Base-by-base conservation (phyloP, 768 basidiomycete species). In the Suillus luteus region DNA sequence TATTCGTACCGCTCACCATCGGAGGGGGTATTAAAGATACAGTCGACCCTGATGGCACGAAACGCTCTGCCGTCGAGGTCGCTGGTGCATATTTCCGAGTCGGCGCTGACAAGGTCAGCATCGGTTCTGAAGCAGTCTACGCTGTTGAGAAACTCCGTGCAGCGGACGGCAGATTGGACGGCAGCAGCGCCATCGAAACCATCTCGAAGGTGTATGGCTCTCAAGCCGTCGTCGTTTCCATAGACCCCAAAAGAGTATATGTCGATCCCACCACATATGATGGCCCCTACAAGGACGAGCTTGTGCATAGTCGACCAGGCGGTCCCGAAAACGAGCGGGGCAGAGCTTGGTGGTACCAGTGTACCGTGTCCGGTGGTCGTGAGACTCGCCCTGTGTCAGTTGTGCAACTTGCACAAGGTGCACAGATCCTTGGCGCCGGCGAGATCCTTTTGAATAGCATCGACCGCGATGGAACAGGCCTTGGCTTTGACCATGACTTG, bases 21-120 rank as follows among this genome's bases (percentile, higher is more conserved):
- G 97, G 97, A 31, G 97, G 97, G 24, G 97, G 97, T 2, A 99
- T 99, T 81, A 96, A 96, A 76, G 95, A 97, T 76, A 90, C 90
- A 22, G 80, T 92, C 70, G 97, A 99, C 73, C 97, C 97, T 0
- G 97, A 99, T 75, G 96, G 95, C 41, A 96, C 95, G 6, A 80
- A 79, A 64, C 91, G 87, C 65, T 82, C 86, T 35, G 97, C 97
- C 15, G 83, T 97, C 63, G 96, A 99, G 75, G 97, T 99, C 55
- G 97, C 97, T 4, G 91, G 93, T 10, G 87, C 90, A 15, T 99
- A 99, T 78, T 99, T 99, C 79, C 89, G 97, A 38, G 94, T 92
- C 5, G 97, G 97, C 5, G 97, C 97, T 10, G 97, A 99, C 80
- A 99, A 99, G 79, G 96, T 99, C 55, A 95, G 93, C 73, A 95